Evolutionary conservation across 208 protist species (phyloP).

Genomic region (Leishmania guyanensis): DNA sequence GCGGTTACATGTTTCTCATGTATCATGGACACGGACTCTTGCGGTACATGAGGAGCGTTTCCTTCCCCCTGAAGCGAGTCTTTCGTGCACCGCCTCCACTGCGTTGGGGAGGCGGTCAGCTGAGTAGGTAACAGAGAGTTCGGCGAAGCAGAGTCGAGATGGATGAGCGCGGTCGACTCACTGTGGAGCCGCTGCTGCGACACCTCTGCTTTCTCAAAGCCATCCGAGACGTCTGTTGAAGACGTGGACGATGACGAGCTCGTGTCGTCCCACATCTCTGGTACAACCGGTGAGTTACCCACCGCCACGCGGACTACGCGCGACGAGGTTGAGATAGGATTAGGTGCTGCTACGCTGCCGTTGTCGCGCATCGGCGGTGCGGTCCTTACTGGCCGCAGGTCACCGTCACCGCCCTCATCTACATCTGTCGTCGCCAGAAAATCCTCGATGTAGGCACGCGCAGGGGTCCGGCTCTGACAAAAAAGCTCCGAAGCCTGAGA

Average conservation of each 20-base stretch:
- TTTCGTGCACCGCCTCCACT: not conserved
- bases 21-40: not conserved
- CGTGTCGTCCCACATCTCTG: constrained; percentile 32
- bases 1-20: not conserved
- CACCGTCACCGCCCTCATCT: not conserved
- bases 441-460: constrained; percentile 24
- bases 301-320: constrained; percentile 10
- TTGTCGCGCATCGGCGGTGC: not conserved
- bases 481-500: not conserved
- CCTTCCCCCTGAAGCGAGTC: no score
- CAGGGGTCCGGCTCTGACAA: constrained; percentile 12
- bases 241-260: constrained; percentile 15
- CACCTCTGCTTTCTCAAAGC: not conserved
- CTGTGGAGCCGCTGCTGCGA: not conserved
- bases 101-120: constrained; percentile 1
- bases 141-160: not conserved
- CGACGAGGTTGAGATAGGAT: not conserved
- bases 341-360: not conserved
- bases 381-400: not conserved
- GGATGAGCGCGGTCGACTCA: not conserved
- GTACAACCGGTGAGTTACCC: constrained; percentile 24
- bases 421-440: constrained; percentile 20
- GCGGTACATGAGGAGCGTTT: not conserved
- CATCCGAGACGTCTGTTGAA: not conserved
- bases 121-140: not conserved